Base-by-base conservation (phyloP, 2,329 filamentous ascomycete genomes). In the Ascochyta lentis region DNA sequence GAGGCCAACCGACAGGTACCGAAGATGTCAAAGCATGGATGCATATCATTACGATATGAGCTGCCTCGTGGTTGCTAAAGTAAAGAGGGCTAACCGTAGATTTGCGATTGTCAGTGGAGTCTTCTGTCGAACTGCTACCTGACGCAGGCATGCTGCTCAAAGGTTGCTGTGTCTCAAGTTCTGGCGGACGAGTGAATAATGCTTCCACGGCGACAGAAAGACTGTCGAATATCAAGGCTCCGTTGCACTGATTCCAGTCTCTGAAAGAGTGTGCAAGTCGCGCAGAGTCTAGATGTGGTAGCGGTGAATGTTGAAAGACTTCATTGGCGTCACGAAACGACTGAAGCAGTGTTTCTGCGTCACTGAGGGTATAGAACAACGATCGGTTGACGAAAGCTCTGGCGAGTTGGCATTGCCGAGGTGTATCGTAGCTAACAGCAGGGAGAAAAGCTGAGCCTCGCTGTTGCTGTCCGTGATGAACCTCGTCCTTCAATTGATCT, bases 1-100 rank as follows among this genome's bases (percentile, higher is more conserved):
- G 63, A n/a, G 69, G 59, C 64, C 65, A 69, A 19, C 68, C 71
- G 19, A 64, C 50, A 3, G 71, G 66, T 9, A 77, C 66, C 10
- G 63, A 62, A 1, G 74, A 73, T 0, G 72, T 75, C 58, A 79
- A 56, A 33, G 75, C 75, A 48, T 78, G 72, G 12, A 80, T 69
- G 39, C 75, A 75, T 35, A 79, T 69, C 59, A 77, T 73, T 29
- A 76, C 66, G 6, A 79, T 70, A 45, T 78, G 77, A 35, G 74
- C 75, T 22, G 75, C 76, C 47, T 79, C 74, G 2, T 61, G 29
- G 44, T 74, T 70, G 16, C 47, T 60, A 7, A 77, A 47, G 59
- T 74, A 76, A 4, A 61, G 59, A 34, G 55, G 40, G 35, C 26
- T 5, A 37, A 38, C 19, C 24, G 29, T 3, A 12, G 9, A 15